Base-by-base conservation (phyloP, 2,329 filamentous ascomycete genomes). In the Venturiaceae sp. region DNA sequence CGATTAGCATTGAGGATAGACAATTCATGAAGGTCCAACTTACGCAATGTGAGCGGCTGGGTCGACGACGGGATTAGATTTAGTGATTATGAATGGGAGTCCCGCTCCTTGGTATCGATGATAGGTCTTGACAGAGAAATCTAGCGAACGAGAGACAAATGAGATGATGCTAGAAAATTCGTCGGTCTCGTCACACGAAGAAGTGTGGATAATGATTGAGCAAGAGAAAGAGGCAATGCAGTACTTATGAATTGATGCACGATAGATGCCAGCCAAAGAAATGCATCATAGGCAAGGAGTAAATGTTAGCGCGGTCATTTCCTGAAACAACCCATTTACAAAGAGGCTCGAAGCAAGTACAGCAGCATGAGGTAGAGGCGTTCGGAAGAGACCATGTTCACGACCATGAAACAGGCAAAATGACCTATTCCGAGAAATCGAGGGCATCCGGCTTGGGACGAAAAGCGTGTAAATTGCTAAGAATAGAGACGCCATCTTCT, bases 21-120 rank as follows among this genome's bases (percentile, higher is more conserved):
- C 57, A 55, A 55, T 34, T 56, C 59, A 26, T 34, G 53, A 16
- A 39, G n/a, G 4, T 34, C 54, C 23, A 30, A 67, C 68, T 67
- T 68, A 71, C 67, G 69, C 67, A 62, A 64, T 30, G 59, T 63
- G 62, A 63, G 58, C 52, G 60, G 60, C 52, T 60, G 57, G 58
- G 53, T 57, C 59, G 57, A 55, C 55, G 63, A 63, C 60, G 46
- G 57, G 65, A 72, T 73, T 73, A 71, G 66, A 60, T 65, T 68
- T 69, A 69, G 60, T 53, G 64, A 70, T 71, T 72, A 70, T 55
- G 55, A 41, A 59, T 58, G 66, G 72, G 75, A 75, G 71, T 60
- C 75, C 75, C 69, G 75, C 75, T 77, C 75, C 70, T 64, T 61
- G 57, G 61, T 64, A 63, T 34, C 11, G 23, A 30, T 30, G 44